Evolutionary conservation across 176 grass and related monocot genomes (phyloP).

Genomic region (Luzula sylvatica): DNA sequence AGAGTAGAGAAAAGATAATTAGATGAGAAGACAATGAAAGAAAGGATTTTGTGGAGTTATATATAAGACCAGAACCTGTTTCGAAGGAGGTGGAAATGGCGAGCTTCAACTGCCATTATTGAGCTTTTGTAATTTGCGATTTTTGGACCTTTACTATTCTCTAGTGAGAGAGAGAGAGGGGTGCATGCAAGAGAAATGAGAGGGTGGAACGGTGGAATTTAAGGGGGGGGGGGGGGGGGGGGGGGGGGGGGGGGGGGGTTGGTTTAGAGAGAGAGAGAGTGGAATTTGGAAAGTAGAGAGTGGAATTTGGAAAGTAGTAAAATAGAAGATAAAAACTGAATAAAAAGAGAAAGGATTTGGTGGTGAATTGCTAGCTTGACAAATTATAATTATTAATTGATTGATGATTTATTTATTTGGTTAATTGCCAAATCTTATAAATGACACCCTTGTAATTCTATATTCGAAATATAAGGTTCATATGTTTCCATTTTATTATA

Average conservation of each 20-base stretch:
- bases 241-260: no score
- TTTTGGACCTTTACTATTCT: background rate
- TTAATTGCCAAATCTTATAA: no score
- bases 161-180: constrained; percentile 1
- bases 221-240: constrained; percentile 14
- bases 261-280: no score
- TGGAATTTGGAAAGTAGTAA: constrained; percentile 3
- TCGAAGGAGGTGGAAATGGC: constrained; percentile 24
- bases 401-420: no score
- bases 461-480: no score
- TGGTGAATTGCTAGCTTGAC: background rate
- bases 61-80: constrained; percentile 8
- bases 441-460: no score
- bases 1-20: constrained; percentile 9
- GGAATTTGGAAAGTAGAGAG: no score
- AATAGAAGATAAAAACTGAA: background rate
- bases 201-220: background rate
- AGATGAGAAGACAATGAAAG: background rate
- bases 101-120: constrained; percentile 59
- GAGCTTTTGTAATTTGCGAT: background rate
- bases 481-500: no score
- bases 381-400: no score
- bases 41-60: background rate
- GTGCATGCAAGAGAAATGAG: background rate
- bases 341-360: constrained; percentile 1